Conservation (phyloP, 768 basidiomycete genomes). For the Pholiota conissans region DNA sequence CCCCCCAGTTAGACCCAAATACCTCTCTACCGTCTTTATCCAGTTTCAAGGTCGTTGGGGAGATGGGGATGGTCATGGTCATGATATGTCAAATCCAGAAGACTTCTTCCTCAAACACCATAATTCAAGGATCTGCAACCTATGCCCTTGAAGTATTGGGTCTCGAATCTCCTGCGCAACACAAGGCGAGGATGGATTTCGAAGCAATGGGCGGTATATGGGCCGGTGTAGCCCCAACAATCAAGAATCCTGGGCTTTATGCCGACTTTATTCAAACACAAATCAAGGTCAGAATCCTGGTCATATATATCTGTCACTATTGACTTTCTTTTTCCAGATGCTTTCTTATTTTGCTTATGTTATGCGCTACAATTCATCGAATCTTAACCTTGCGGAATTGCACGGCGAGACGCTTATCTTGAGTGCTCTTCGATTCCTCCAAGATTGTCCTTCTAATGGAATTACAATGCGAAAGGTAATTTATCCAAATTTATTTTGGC, state of each 20-base stretch:
- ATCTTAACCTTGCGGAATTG: slow-evolving; percentile 57
- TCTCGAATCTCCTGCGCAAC: slow-evolving; percentile 80
- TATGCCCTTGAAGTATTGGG: slow-evolving; percentile 80
- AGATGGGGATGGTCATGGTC: slow-evolving; percentile 91
- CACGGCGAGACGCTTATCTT: slow-evolving; percentile 83
- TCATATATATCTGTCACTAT: background rate
- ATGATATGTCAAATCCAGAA: slow-evolving; percentile 86
- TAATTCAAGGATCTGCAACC: slow-evolving; percentile 69
- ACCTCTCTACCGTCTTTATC: slow-evolving; percentile 67
- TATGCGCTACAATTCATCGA: slow-evolving; percentile 59
- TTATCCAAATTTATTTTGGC: background rate
- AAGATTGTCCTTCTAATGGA: slow-evolving; percentile 89
- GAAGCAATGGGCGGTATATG: slow-evolving; percentile 83
- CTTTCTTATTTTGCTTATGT: slow-evolving; percentile 92
- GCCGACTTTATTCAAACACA: slow-evolving; percentile 85
- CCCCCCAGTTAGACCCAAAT: slow-evolving; percentile 52
- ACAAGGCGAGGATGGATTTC: slow-evolving; percentile 70
- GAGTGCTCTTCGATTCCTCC: slow-evolving; percentile 81
- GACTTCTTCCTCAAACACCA: slow-evolving; percentile 57
- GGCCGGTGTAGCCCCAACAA: slow-evolving; percentile 77
- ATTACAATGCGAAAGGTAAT: slow-evolving; percentile 78
- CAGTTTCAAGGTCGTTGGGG: slow-evolving; percentile 92
- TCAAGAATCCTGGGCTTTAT: slow-evolving; percentile 74
- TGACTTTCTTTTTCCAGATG: slow-evolving; percentile 49
- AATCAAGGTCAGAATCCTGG: slow-evolving; percentile 68